phyloP scores from a whole-genome alignment of 2,329 filamentous ascomycete genomes.

The Neonectria sp. region DNA sequence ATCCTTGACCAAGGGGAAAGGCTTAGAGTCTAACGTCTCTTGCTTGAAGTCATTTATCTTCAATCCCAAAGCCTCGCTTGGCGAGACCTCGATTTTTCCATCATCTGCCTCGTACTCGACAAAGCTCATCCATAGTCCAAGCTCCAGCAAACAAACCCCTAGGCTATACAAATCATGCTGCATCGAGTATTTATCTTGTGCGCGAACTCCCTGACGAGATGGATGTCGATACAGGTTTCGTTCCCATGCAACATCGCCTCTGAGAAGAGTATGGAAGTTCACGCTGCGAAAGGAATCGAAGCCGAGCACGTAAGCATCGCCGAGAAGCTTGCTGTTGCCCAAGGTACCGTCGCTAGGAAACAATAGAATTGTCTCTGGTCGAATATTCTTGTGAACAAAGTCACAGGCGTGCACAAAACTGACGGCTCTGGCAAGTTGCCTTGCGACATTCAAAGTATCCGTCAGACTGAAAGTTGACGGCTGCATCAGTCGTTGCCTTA shows the following conservation, averaged over 20 bases:
- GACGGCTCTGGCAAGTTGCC: slow-evolving; percentile 37
- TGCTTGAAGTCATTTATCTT: neutral
- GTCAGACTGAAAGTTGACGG: slow-evolving; percentile 45
- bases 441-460: slow-evolving; percentile 38
- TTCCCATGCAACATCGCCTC: slow-evolving; percentile 47
- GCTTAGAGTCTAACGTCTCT: neutral
- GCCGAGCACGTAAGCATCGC: slow-evolving; percentile 6
- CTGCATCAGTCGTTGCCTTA: slow-evolving; percentile 8
- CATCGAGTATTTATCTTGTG: slow-evolving; percentile 60
- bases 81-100: neutral
- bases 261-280: slow-evolving; percentile 14
- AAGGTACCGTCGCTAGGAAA: slow-evolving; percentile 38
- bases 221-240: slow-evolving; percentile 67
- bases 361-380: slow-evolving; percentile 58
- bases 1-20: slow-evolving; percentile 8
- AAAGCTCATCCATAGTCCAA: slow-evolving; percentile 62
- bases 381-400: slow-evolving; percentile 64
- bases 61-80: neutral
- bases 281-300: slow-evolving; percentile 37
- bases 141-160: slow-evolving; percentile 67
- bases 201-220: slow-evolving; percentile 58
- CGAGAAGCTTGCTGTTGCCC: neutral
- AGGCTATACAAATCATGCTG: slow-evolving; percentile 71
- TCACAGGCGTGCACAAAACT: slow-evolving; percentile 60
- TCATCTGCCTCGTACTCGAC: slow-evolving; percentile 38